phyloP scores from a whole-genome alignment of 768 basidiomycete species.

The Pleurotus citrinopileatus region DNA sequence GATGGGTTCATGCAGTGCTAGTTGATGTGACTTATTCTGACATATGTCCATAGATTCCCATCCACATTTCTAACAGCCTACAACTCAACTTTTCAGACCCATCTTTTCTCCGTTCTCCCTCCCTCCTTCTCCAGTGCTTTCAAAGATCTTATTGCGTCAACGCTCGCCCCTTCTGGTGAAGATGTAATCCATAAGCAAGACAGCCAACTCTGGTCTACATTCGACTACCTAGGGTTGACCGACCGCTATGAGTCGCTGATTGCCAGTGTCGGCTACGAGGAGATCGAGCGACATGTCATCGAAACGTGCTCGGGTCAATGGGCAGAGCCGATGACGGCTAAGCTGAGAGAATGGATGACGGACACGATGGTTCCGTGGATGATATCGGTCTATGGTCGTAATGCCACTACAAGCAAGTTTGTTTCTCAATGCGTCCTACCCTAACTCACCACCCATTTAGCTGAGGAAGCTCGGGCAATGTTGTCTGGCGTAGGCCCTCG shows the following conservation, averaged over 20 bases:
- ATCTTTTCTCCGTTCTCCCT: conserved; percentile 70
- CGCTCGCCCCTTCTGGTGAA: conserved; percentile 39
- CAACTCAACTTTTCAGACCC: conserved; percentile 69
- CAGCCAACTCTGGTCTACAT: conserved; percentile 49
- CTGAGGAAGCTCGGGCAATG: conserved; percentile 69
- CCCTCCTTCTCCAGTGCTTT: conserved; percentile 65
- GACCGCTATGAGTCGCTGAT: conserved; percentile 85
- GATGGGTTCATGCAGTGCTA: too few relatives aligned
- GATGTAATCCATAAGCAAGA: conserved; percentile 15
- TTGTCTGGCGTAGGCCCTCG: conserved; percentile 75
- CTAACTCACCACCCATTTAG: conserved; percentile 29
- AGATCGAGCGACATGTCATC: conserved; percentile 74
- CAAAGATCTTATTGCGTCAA: conserved; percentile 61
- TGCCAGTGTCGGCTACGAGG: conserved; percentile 80
- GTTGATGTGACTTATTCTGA: neutral
- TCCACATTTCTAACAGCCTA: conserved; percentile 58
- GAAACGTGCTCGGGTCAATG: conserved; percentile 67
- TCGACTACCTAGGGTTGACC: conserved; percentile 70
- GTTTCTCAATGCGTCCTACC: conserved; percentile 6
- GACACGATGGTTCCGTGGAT: conserved; percentile 84
- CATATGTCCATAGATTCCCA: conserved; percentile 46
- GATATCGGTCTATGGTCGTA: conserved; percentile 72
- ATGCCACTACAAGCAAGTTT: conserved; percentile 51
- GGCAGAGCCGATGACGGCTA: conserved; percentile 60
- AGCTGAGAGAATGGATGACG: conserved; percentile 73